phyloP scores from a whole-genome alignment of 1,284 basidiomycete genomes.

The Chiua sp. region DNA sequence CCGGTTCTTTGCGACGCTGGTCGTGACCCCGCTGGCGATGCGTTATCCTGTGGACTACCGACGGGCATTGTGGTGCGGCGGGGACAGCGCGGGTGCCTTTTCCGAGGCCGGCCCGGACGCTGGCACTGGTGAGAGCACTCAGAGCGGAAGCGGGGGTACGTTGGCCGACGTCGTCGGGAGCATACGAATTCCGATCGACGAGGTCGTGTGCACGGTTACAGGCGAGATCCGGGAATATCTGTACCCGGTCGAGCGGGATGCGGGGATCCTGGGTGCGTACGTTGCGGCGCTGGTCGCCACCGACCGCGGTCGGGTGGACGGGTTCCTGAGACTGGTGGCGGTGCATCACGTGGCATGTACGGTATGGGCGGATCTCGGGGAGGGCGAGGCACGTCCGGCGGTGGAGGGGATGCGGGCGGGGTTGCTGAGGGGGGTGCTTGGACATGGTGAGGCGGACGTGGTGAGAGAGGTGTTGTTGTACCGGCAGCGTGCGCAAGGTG shows the following conservation, averaged over 20 bases:
- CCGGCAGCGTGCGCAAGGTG: constrained; percentile 40
- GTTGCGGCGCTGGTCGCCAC: constrained; percentile 51
- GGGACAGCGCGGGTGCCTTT: constrained; percentile 57
- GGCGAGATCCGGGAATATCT: constrained; percentile 64
- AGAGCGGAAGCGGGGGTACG: background rate
- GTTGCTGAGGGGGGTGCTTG: constrained; percentile 57
- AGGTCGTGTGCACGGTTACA: constrained; percentile 23
- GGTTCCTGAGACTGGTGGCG: constrained; percentile 75
- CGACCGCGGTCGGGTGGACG: constrained; percentile 38
- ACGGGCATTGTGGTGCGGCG: constrained; percentile 80
- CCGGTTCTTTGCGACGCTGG: constrained; percentile 72
- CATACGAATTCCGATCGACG: constrained; percentile 53
- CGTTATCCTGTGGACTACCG: constrained; percentile 86
- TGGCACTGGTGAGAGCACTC: background rate
- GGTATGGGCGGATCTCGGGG: constrained; percentile 70
- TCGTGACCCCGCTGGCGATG: constrained; percentile 79
- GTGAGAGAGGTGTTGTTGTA: constrained; percentile 63
- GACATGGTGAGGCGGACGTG: constrained; percentile 51
- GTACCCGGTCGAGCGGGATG: constrained; percentile 72
- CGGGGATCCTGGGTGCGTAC: constrained; percentile 69
- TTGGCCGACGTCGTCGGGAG: constrained; percentile 54
- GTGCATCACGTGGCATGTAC: constrained; percentile 80
- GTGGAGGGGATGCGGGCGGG: constrained; percentile 39
- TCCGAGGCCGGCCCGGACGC: constrained; percentile 32
- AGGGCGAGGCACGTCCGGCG: background rate